phyloP scores from a whole-genome alignment of 2,329 filamentous ascomycete species.

The Dactylellina parvicollis region DNA sequence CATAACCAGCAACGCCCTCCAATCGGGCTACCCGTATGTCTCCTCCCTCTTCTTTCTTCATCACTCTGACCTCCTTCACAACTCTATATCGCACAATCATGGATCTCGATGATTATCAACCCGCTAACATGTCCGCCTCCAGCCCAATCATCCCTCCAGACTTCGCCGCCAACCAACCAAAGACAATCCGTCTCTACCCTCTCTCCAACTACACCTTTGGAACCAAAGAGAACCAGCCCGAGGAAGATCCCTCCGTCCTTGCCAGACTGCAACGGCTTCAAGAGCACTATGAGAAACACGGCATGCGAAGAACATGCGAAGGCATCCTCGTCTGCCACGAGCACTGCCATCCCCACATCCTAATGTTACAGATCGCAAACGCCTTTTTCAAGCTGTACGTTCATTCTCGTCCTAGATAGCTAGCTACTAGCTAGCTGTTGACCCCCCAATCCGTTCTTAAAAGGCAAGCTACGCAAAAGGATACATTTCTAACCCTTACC shows the following conservation, averaged over 20 bases:
- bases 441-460: not conserved
- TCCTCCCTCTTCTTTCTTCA: not conserved
- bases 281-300: slow-evolving; percentile 89
- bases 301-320: slow-evolving; percentile 97
- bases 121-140: slow-evolving; percentile 23
- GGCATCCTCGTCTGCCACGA: slow-evolving; percentile 98
- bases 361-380: slow-evolving; percentile 99
- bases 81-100: not conserved
- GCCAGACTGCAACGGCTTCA: slow-evolving; percentile 93
- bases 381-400: slow-evolving; percentile 93
- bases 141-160: slow-evolving; percentile 78
- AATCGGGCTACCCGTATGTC: slow-evolving; percentile 41
- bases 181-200: slow-evolving; percentile 89
- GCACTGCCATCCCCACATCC: slow-evolving; percentile 97
- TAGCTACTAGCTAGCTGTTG: not conserved
- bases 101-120: not conserved
- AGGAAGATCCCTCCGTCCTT: slow-evolving; percentile 95
- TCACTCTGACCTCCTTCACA: not conserved
- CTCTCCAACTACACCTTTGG: slow-evolving; percentile 99
- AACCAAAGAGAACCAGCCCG: slow-evolving; percentile 96
- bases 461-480: not conserved
- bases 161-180: slow-evolving; percentile 89
- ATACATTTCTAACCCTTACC: not conserved
- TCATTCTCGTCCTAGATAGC: too few relatives aligned
- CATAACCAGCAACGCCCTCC: slow-evolving; percentile 5